phyloP scores from a whole-genome alignment of 345 rosid genomes.

The Cochlearia excelsa region DNA sequence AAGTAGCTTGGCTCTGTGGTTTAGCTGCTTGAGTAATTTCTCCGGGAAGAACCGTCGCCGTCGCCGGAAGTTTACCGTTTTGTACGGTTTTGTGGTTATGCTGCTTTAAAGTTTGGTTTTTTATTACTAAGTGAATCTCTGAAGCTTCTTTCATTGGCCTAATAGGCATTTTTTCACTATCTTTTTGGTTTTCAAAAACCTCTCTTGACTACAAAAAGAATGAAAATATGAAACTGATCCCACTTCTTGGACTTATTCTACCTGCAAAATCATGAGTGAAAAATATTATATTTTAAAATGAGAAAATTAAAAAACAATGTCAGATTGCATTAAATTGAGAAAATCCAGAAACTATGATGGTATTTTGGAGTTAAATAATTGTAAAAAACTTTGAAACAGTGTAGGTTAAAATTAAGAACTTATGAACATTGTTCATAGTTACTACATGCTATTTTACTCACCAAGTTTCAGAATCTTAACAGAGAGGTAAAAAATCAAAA shows the following conservation, averaged over 20 bases:
- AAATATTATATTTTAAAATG: neutral
- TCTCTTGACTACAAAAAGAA: conserved; percentile 31
- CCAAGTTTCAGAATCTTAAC: conserved; percentile 7
- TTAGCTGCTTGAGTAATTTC: neutral
- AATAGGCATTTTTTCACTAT: conserved; percentile 53
- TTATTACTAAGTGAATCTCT: conserved; percentile 69
- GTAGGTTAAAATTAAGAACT: neutral
- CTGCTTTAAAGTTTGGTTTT: conserved; percentile 44
- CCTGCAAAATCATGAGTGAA: conserved; percentile 35
- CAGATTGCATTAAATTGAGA: conserved; percentile 38
- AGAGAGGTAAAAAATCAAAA: conserved; percentile 9
- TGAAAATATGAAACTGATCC: conserved; percentile 28
- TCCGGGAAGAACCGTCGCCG: conserved; percentile 33
- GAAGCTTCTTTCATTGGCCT: conserved; percentile 85
- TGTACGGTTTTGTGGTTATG: conserved; percentile 61
- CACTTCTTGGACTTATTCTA: conserved; percentile 34
- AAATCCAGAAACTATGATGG: conserved; percentile 33
- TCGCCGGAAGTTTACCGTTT: conserved; percentile 54
- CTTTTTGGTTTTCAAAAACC: neutral
- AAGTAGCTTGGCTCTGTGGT: conserved; percentile 46
- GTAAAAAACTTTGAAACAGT: conserved; percentile 14
- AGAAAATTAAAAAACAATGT: conserved; percentile 16
- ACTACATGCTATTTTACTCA: conserved; percentile 9
- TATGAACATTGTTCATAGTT: neutral
- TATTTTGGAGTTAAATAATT: neutral